Percentiles rank a stretch among this genome's conserved stretches.
Evolutionary conservation across 192 early-diverging fungal species (phyloP).

Genomic region (Rhizophagus prolifer): DNA sequence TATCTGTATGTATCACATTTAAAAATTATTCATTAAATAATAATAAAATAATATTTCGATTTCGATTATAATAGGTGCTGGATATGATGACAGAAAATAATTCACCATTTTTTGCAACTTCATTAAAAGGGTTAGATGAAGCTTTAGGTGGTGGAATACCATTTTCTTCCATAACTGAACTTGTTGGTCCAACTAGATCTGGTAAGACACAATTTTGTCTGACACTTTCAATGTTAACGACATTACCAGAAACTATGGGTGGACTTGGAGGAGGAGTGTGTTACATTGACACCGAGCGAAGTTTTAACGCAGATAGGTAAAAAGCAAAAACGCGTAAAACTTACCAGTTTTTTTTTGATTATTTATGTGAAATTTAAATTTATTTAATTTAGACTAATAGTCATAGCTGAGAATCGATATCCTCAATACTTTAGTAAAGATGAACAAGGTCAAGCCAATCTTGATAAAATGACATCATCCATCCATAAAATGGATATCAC

Average conservation of each 20-base stretch:
- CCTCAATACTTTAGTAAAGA: conserved; percentile 5
- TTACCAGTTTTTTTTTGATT: neutral
- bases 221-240: conserved; percentile 13
- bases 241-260: conserved; percentile 11
- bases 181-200: conserved; percentile 17
- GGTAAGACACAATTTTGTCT: conserved; percentile 29
- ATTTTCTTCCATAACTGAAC: conserved; percentile 22
- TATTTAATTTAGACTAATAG: conserved; percentile 11
- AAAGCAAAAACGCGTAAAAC: neutral
- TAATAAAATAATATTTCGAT: too few relatives aligned
- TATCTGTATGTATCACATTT: conserved; percentile 1
- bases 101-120: conserved; percentile 23
- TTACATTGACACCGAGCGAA: conserved; percentile 26
- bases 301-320: conserved; percentile 15
- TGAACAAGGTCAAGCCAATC: conserved; percentile 19
- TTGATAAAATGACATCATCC: conserved; percentile 15
- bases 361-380: neutral
- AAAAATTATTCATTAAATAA: neutral
- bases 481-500: conserved; percentile 15
- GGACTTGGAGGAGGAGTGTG: conserved; percentile 27
- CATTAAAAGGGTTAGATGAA: conserved; percentile 6
- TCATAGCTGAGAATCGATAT: conserved; percentile 16
- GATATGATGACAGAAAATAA: neutral
- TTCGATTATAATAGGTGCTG: neutral
- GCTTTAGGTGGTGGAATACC: conserved; percentile 24